A percentile compares a stretch with the other conserved stretches of the same genome.
These are phyloP conservation scores for Rhizophora mangle DNA, from an alignment of 345 rosid species.

Conservation along the genomic window DNA sequence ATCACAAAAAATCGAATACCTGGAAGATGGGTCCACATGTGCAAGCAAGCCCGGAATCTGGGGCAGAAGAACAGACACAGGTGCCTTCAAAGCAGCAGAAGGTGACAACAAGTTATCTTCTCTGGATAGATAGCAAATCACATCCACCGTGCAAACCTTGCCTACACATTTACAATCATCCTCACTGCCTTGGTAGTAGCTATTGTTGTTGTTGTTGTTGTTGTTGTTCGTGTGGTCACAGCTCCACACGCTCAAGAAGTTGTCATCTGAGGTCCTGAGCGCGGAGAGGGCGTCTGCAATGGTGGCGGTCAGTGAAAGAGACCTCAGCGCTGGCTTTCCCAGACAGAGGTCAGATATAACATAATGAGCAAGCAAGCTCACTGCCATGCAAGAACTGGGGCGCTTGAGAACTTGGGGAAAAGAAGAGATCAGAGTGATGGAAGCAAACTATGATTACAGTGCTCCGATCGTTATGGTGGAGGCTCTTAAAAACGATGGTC, in stretches of 20 bases:
- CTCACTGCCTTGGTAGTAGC: too few species aligned
- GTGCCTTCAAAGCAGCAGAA: conserved; percentile 46
- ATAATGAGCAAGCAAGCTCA: conserved; percentile 47
- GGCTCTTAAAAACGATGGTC: too few species aligned
- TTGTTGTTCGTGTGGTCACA: conserved; percentile 55
- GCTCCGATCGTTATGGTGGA: too few species aligned
- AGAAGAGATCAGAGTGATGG: conserved; percentile 14
- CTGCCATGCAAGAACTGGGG: conserved; percentile 59
- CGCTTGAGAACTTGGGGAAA: not conserved
- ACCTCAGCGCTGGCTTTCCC: conserved; percentile 82
- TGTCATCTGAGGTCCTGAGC: conserved; percentile 57
- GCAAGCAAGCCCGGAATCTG: conserved; percentile 38
- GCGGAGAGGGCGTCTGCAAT: conserved; percentile 52
- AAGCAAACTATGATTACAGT: not conserved
- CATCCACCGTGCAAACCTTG: conserved; percentile 84
- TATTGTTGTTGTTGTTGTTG: too few species aligned
- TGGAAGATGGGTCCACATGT: conserved; percentile 67
- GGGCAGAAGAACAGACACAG: conserved; percentile 68
- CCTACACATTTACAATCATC: conserved; percentile 54
- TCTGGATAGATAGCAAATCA: conserved; percentile 66
- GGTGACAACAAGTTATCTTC: conserved; percentile 51
- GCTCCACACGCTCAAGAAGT: conserved; percentile 69
- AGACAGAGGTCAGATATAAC: conserved; percentile 87
- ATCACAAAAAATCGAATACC: conserved; percentile 35
- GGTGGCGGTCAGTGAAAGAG: conserved; percentile 53